Percentiles rank a stretch among this genome's conserved stretches.
Evolutionary conservation across 1,284 basidiomycete genomes (phyloP).

Genomic region (Schizophyllum commune): DNA sequence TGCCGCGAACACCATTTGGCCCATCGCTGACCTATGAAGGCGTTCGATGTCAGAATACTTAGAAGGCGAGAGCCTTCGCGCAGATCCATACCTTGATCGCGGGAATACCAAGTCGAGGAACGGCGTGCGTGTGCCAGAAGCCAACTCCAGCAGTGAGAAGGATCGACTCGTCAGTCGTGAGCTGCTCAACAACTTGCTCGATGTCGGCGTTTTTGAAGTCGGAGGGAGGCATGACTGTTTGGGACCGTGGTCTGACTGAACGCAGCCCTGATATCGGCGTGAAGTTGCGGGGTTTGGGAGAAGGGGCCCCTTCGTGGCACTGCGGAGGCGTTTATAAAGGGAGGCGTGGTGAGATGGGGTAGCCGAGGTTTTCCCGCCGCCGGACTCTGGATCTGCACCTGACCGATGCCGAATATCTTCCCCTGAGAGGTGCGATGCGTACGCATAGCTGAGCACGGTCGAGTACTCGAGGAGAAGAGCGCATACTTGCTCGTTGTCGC

Average conservation of each 20-base stretch:
- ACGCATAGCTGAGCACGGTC: neutral
- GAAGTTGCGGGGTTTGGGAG: no score
- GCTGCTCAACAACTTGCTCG: conserved; percentile 49
- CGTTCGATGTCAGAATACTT: neutral
- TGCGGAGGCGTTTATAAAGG: neutral
- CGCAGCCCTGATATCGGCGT: no score
- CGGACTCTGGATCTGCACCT: neutral
- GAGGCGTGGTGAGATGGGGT: neutral
- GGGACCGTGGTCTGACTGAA: neutral
- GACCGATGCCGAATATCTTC: neutral
- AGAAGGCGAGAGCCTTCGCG: neutral
- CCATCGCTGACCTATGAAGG: conserved; percentile 57
- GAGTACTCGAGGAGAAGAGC: no score
- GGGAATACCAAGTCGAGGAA: conserved; percentile 61
- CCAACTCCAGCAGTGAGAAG: conserved; percentile 63
- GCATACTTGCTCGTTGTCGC: no score
- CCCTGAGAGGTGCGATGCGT: neutral
- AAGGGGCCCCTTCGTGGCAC: no score
- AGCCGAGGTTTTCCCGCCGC: neutral
- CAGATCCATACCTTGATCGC: conserved; percentile 52
- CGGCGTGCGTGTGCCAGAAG: conserved; percentile 66
- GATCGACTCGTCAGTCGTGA: conserved; percentile 68
- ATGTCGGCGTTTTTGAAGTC: conserved; percentile 60
- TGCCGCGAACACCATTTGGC: conserved; percentile 58
- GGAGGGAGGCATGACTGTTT: conserved; percentile 49